Evolutionary conservation across 441 rosid species (phyloP), one percentile per base, ranked within the genome.

Genomic region (Adansonia grandidieri): DNA sequence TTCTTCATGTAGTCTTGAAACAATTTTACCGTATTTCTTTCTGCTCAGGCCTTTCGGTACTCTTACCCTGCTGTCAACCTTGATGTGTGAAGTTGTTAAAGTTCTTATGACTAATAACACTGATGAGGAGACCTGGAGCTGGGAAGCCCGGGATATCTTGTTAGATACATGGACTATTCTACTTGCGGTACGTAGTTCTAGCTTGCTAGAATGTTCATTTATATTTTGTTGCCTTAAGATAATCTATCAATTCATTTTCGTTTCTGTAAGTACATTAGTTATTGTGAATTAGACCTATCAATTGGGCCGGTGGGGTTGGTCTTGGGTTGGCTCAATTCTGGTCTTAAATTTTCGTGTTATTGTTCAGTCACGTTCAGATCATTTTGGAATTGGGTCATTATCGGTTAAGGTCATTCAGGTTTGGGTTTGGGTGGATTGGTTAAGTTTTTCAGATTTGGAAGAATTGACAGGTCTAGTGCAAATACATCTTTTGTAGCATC

Each of bases 121-220:
- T 37, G 96, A 92, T 51, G 91, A 96, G 62, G 99, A 91, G 86
- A 87, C 91, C 45, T 96, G 98, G 99, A 96, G 97, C 85, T 93
- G 96, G 93, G 98, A 91, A 84, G 97, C 97, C 22, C 97, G 98
- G 28, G 99, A 96, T 86, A 94, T 96, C 85, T 87, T 96, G 79
- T 84, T 96, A 83, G 99, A 96, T 85, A 89, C 96, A 61, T 96
- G 99, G 99, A 92, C 94, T 74, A 84, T 92, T 20, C 84, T 96
- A 70, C 99, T 96, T 51, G 71, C 79, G 93, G 99, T 96, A 91
- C 78, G 64, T 57, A 50, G 50, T 65, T 65, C 53, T 65, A 66
- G 73, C 64, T 51, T 75, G 45, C 17, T 65, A 64, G 20, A 61
- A 45, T 42, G 50, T 7, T 37, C 44, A 40, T 63, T 1, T 56